A percentile compares a stretch with the other conserved stretches of the same genome.
These are phyloP conservation scores for Pigoraptor vietnamica DNA, from an alignment of 78 protist species.

Conservation along the genomic window DNA sequence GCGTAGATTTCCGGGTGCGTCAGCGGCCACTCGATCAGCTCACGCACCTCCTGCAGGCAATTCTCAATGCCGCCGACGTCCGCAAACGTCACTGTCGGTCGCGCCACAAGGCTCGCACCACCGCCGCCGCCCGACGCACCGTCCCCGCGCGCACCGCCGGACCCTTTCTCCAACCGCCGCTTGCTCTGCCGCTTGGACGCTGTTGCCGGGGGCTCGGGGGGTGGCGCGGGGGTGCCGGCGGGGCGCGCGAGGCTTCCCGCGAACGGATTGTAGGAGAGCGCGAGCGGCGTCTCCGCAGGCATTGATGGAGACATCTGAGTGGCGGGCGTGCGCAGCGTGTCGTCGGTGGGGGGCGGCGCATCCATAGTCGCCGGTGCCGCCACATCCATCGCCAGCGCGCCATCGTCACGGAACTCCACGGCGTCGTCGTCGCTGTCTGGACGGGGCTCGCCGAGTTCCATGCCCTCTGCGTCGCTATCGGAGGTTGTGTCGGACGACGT, in stretches of 20 bases:
- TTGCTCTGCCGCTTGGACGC: neutral
- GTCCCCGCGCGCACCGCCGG: neutral
- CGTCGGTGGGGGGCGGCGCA: too few species aligned
- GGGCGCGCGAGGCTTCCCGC: neutral
- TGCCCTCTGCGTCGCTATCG: neutral
- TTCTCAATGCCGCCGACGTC: slow-evolving; percentile 4
- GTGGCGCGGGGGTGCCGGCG: neutral
- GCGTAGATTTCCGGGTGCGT: slow-evolving; percentile 19
- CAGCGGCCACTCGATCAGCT: slow-evolving; percentile 33
- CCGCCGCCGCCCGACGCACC: neutral
- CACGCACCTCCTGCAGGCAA: slow-evolving; percentile 24
- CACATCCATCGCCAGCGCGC: too few species aligned
- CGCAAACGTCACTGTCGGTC: neutral
- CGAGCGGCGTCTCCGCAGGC: neutral
- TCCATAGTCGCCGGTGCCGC: too few species aligned
- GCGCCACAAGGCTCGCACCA: neutral
- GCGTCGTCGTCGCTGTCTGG: too few species aligned
- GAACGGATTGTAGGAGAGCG: neutral
- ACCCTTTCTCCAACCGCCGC: neutral
- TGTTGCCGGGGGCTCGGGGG: neutral
- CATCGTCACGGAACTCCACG: too few species aligned
- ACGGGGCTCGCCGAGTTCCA: neutral
- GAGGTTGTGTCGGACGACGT: neutral
- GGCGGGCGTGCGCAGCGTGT: neutral
- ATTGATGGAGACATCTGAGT: neutral